Base-by-base conservation (phyloP, 2,329 filamentous ascomycete genomes). In the Aspergillus alliaceus region DNA sequence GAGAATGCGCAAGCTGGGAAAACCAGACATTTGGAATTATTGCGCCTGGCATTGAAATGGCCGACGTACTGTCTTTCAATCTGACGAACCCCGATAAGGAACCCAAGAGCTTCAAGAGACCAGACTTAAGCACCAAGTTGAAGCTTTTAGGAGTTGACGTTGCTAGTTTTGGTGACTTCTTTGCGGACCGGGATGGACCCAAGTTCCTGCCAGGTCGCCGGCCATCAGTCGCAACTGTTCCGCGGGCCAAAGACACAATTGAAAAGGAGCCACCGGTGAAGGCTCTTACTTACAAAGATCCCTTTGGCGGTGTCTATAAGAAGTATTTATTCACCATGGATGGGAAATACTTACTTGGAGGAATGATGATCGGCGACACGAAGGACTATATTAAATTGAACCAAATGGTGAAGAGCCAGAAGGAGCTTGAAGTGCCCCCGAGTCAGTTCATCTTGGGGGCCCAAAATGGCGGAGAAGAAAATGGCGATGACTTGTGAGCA, bases 331-430 rank as follows among this genome's bases (percentile, higher is more conserved):
- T 96, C 69, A 96, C 92, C 0, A 79, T 87, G 69, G 93, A 96
- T 69, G 92, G 92, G 25, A 96, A 96, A 72, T 93, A 93, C 67
- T 79, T 96, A 1, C 84, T 96, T 0, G 92, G 92, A n/a, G 93
- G 92, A 4, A 96, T 96, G 91, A 96, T 96, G 91, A 95, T 96
- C 59, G 93, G 92, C 37, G 92, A 96, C 68, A 96, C 91, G 0
- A 89, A 85, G 61, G 92, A 96, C 76, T 96, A 96, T 69, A 84
- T 96, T 76, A 96, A 93, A 72, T 78, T 96, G 22, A 90, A 96
- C 1, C 89, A 90, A 1, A 86, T 96, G 81, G 91, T 95, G 54
- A 96, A 93, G 77, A 87, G 85, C 63, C 89, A 91, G 69, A 96
- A 93, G 71, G 80, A 82, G 60, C 81, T 96, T 1, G 90, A 96